A percentile compares a stretch with the other conserved stretches of the same genome.
These are phyloP conservation scores for Phytophthora quininea DNA, from an alignment of 352 stramenopile species.

Conservation along the genomic window DNA sequence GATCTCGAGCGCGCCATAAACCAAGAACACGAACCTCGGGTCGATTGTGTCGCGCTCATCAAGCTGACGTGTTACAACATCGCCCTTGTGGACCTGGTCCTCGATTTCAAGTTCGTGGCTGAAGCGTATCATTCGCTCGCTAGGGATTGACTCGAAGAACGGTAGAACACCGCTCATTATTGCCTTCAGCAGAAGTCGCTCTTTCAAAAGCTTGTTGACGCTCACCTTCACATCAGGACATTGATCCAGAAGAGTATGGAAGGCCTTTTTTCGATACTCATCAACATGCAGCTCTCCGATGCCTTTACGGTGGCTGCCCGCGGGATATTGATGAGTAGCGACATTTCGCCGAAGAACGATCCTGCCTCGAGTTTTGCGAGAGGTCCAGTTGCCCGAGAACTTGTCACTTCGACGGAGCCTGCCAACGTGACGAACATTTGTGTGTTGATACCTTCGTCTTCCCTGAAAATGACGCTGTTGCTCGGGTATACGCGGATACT, in stretches of 20 bases:
- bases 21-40: conserved; percentile 59
- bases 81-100: conserved; percentile 64
- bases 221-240: conserved; percentile 56
- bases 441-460: conserved; percentile 79
- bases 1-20: conserved; percentile 78
- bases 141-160: conserved; percentile 66
- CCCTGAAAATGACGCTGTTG: conserved; percentile 70
- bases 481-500: conserved; percentile 79
- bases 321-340: conserved; percentile 76
- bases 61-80: conserved; percentile 47
- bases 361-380: conserved; percentile 70
- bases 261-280: conserved; percentile 83
- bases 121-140: conserved; percentile 58
- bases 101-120: conserved; percentile 69
- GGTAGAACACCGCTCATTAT: conserved; percentile 76
- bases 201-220: conserved; percentile 68
- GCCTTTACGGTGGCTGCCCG: conserved; percentile 71
- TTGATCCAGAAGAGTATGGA: conserved; percentile 66
- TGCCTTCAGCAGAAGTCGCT: conserved; percentile 71
- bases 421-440: conserved; percentile 84
- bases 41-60: conserved; percentile 47
- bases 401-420: conserved; percentile 67
- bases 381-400: conserved; percentile 45
- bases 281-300: conserved; percentile 76
- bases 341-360: conserved; percentile 87